Conservation (phyloP, 2,329 filamentous ascomycete genomes). For the Mycosphaerella sp. region DNA sequence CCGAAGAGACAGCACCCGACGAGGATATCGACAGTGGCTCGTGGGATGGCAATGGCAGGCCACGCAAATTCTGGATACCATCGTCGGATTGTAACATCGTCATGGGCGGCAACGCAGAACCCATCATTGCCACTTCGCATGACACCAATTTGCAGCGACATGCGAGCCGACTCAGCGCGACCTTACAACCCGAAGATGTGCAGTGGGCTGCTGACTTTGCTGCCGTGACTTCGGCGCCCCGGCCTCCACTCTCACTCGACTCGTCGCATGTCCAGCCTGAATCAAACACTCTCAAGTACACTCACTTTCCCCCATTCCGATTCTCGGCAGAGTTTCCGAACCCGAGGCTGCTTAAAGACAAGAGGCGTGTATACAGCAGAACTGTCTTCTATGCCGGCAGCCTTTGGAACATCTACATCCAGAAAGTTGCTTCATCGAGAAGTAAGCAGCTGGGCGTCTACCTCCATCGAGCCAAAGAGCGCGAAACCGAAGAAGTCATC, state of each 20-base stretch:
- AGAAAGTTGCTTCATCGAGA: conserved; percentile 51
- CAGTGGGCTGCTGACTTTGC: conserved; percentile 52
- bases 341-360: conserved; percentile 51
- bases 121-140: conserved; percentile 43
- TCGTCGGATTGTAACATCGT: conserved; percentile 49
- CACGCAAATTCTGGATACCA: conserved; percentile 54
- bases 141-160: conserved; percentile 40
- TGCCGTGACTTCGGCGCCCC: conserved; percentile 37
- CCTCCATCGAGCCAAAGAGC: conserved; percentile 52
- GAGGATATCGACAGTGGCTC: conserved; percentile 41
- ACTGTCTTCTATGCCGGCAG: conserved; percentile 55
- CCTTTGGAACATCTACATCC: conserved; percentile 58
- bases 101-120: conserved; percentile 49
- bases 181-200: conserved; percentile 49
- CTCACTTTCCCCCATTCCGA: conserved; percentile 52
- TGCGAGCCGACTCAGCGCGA: conserved; percentile 45
- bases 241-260: conserved; percentile 17
- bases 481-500: conserved; percentile 43
- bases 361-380: conserved; percentile 53
- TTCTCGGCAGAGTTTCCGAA: conserved; percentile 54
- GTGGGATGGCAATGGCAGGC: conserved; percentile 49
- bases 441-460: conserved; percentile 54
- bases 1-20: conserved; percentile 8
- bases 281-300: conserved; percentile 39
- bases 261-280: conserved; percentile 8